Percentiles rank a stretch among this genome's conserved stretches.
phyloP scores from a whole-genome alignment of 2,329 filamentous ascomycete species.

The Pyricularia grisea region DNA sequence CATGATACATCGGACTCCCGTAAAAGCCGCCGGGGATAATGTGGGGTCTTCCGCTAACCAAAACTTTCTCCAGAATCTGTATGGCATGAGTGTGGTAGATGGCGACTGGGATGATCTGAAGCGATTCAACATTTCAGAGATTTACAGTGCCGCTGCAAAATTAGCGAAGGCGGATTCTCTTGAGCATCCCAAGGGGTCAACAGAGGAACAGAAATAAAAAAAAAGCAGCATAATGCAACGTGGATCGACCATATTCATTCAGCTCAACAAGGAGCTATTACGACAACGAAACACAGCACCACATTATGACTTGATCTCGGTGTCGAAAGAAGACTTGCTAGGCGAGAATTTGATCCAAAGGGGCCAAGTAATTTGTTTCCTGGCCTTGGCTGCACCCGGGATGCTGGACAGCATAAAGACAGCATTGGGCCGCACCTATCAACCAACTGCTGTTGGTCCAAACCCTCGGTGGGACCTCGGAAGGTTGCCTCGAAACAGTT shows the following conservation, averaged over 20 bases:
- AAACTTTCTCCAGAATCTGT: conserved; percentile 46
- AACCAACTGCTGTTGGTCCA: neutral
- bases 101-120: conserved; percentile 66
- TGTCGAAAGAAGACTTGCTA: neutral
- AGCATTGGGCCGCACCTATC: neutral
- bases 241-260: neutral
- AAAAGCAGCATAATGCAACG: neutral
- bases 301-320: neutral
- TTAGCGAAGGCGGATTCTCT: neutral
- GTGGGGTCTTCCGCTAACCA: neutral
- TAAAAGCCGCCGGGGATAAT: neutral
- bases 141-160: conserved; percentile 40
- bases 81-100: conserved; percentile 71
- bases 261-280: neutral
- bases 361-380: neutral
- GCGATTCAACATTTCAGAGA: conserved; percentile 68
- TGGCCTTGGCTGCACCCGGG: neutral
- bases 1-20: neutral
- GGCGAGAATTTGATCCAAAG: neutral
- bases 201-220: neutral
- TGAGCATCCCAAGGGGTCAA: neutral
- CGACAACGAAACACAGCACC: neutral
- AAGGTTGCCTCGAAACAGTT: neutral
- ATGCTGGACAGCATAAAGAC: neutral
- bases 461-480: neutral